phyloP scores from a whole-genome alignment of 164 flowering plant species.

The Litsea cubeba region DNA sequence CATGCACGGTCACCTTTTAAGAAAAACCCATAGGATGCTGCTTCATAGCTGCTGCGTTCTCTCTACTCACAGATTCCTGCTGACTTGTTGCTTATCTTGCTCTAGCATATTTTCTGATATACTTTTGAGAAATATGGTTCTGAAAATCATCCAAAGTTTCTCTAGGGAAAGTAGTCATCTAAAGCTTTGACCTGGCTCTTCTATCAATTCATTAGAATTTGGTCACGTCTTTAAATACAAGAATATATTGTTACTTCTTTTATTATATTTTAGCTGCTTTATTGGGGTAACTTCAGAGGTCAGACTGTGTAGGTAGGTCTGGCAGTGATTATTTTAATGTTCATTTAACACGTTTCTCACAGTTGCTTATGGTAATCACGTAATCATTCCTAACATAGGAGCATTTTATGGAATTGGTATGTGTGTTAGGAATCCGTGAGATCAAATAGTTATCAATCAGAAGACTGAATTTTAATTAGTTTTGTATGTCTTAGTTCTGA shows the following conservation, averaged over 20 bases:
- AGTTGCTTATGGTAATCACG: neutral
- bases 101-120: neutral
- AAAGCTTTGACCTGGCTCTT: neutral
- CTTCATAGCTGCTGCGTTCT: too few species aligned
- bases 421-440: too few species aligned
- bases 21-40: too few species aligned
- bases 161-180: neutral
- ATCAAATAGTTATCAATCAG: too few species aligned
- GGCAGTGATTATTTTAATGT: neutral
- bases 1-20: too few species aligned
- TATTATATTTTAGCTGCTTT: neutral
- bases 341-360: neutral
- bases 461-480: too few species aligned
- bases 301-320: neutral
- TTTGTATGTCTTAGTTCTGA: too few species aligned
- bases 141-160: neutral
- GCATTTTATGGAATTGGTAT: too few species aligned
- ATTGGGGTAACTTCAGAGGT: neutral
- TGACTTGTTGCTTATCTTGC: neutral
- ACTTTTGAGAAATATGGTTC: neutral
- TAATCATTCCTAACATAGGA: neutral
- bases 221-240: too few species aligned
- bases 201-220: neutral
- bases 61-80: too few species aligned
- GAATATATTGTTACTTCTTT: too few species aligned